These are phyloP conservation scores for Conticribra guillardii DNA, from an alignment of 108 stramenopile species.

Conservation along the genomic window DNA sequence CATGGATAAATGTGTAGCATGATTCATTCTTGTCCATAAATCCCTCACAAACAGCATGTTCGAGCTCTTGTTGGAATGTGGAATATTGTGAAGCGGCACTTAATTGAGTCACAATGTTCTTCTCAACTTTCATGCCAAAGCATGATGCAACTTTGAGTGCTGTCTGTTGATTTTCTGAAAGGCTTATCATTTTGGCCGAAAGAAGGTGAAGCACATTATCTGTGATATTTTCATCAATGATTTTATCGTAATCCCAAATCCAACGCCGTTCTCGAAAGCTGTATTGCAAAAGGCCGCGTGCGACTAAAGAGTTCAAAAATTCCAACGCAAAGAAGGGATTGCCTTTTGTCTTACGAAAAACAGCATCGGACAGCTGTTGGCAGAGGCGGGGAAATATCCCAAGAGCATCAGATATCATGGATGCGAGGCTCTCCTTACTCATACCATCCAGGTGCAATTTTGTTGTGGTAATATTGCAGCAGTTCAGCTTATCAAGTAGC, in stretches of 20 bases:
- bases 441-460: constrained; percentile 25
- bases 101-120: too few relatives aligned
- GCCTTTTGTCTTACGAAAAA: constrained; percentile 42
- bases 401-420: constrained; percentile 41
- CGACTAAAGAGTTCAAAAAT: constrained; percentile 34
- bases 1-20: constrained; percentile 48
- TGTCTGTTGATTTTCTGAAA: neutral
- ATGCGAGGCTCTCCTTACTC: constrained; percentile 25
- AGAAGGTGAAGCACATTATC: constrained; percentile 51
- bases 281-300: constrained; percentile 20
- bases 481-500: constrained; percentile 3
- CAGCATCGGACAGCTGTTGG: constrained; percentile 18
- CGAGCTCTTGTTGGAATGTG: constrained; percentile 2
- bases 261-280: constrained; percentile 30
- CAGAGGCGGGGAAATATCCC: constrained; percentile 31
- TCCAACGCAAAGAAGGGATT: constrained; percentile 39
- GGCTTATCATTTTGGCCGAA: constrained; percentile 24
- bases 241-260: constrained; percentile 42
- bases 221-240: constrained; percentile 28
- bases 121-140: constrained; percentile 17
- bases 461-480: constrained; percentile 13
- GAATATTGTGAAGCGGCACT: neutral
- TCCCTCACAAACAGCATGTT: constrained; percentile 11
- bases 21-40: constrained; percentile 21
- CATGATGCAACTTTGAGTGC: constrained; percentile 23